Base-by-base conservation (phyloP, 176 grass and related monocot genomes). In the Puccinellia tenuiflora region DNA sequence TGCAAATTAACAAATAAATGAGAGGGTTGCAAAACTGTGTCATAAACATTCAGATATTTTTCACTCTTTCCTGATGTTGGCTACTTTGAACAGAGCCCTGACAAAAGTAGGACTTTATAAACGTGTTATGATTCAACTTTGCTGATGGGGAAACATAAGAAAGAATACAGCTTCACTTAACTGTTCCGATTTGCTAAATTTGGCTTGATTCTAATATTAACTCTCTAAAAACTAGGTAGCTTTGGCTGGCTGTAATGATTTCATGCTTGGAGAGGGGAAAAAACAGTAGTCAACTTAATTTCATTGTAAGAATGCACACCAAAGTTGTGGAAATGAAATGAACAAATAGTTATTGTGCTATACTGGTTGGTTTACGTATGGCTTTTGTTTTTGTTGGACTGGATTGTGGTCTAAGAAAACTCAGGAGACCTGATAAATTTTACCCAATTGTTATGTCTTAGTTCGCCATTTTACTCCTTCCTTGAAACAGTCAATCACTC, bases 361-460 rank as follows among this genome's bases (percentile, higher is more conserved):
- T 52, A 47, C 51, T 52, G 14, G 56, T 38, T 64, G 1, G 13
- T 60, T 62, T 74, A 35, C 25, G 47, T 22, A 29, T 7, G 25
- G 45, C 28, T 82, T 31, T n/a, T n/a, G n/a, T n/a, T 83, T 83
- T 31, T 82, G 17, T 73, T n/a, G 11, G 24, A 18, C 45, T 83
- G 16, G 38, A 72, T 34, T 73, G 51, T 67, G 17, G 28, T 38
- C 14, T 47, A 80, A 16, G 43, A 66, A 45, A 22, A 56, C 26
- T 18, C 13, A 20, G 37, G 67, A 47, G 62, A 30, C 5, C 26
- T 70, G 48, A 30, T 30, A 45, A 66, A 3, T 5, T 56, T 68
- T n/a, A n/a, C n/a, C n/a, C n/a, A n/a, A n/a, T n/a, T n/a, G n/a
- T 43, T 22, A 11, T 24, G 42, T 69, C 18, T 14, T 78, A 31